Evolutionary conservation across 805 yeast species (phyloP), one percentile per base, ranked within the genome.

Genomic region (Yamadazyma laniorum): DNA sequence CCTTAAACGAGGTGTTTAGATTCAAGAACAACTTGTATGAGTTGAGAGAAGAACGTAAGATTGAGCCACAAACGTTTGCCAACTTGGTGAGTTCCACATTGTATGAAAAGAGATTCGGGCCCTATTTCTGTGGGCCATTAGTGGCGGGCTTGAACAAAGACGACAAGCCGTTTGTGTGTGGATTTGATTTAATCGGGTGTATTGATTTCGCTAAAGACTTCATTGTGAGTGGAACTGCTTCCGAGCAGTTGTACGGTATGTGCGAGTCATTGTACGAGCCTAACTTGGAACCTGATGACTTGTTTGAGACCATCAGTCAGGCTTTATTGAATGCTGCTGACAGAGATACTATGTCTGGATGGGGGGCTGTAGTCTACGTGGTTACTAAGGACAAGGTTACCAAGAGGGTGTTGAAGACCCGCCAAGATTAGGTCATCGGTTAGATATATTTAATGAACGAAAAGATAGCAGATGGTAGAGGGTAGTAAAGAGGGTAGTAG

Each of bases 231-330:
- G 99, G 99, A 42, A 93, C 99, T 2, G 97, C 97, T 5, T 66
- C 88, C n/a, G 96, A 91, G 58, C 99, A 93, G 69, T 72, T 93
- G 41, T 93, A 83, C 58, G 99, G 99, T 63, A 91, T 93, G 97
- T 95, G 99, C 67, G 99, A 93, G 68, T 77, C 95, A 9, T 72
- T 93, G 42, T 95, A 89, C 65, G 98, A 93, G 65, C 97, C 98
- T 29, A 71, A 85, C 55, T 72, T 95, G 51, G 97, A 80, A 60
- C 89, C 98, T 5, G 98, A 93, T 50, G 96, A 93, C 62, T 71
- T 93, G 51, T 93, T 93, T 58, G 98, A 93, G 64, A 91, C 98
- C 28, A 85, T 89, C 49, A 81, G 95, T 51, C 99, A 93, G 65
- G 91, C 97, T 1, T 70, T 93, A 43, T 70, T 93, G 70, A 88